Evolutionary conservation across 2,329 filamentous ascomycete species (phyloP).

Genomic region (Phyllosticta capitalensis): DNA sequence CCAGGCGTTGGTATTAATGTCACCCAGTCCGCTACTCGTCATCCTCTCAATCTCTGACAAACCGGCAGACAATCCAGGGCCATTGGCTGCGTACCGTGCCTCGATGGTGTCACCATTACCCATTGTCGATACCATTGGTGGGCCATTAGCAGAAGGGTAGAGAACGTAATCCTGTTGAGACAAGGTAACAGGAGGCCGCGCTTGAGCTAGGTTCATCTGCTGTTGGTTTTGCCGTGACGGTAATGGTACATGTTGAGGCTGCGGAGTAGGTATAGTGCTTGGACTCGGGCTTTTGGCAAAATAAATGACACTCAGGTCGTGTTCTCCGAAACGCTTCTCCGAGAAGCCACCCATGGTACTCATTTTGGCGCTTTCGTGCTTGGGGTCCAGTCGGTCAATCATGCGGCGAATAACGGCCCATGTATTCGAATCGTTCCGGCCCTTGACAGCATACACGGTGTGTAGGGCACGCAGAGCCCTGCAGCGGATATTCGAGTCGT

Average conservation of each 20-base stretch:
- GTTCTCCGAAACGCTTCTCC: constrained; percentile 2
- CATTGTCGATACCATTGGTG: background rate
- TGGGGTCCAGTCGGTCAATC: constrained; percentile 27
- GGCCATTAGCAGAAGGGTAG: background rate
- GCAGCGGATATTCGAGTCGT: constrained; percentile 11
- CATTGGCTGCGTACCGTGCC: constrained; percentile 1
- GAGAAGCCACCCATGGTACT: background rate
- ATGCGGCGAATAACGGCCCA: constrained; percentile 29
- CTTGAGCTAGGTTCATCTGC: background rate
- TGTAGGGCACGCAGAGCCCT: constrained; percentile 24
- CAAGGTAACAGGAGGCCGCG: background rate
- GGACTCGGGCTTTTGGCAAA: constrained; percentile 7
- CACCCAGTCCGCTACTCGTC: constrained; percentile 20
- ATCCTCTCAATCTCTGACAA: constrained; percentile 9
- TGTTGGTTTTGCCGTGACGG: background rate
- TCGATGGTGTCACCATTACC: constrained; percentile 3
- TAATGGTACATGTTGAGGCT: background rate
- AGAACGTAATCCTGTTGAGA: constrained; percentile 2
- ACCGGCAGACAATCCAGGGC: constrained; percentile 9
- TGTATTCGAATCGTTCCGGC: constrained; percentile 23
- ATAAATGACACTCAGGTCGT: constrained; percentile 5
- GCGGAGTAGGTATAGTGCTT: background rate
- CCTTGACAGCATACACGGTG: constrained; percentile 23
- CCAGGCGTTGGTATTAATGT: constrained; percentile 23
- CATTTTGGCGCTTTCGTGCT: constrained; percentile 15